Percentiles rank a stretch among this genome's conserved stretches.
Conservation (phyloP, 352 stramenopile genomes). For the Thalassiosira mediterranea region DNA sequence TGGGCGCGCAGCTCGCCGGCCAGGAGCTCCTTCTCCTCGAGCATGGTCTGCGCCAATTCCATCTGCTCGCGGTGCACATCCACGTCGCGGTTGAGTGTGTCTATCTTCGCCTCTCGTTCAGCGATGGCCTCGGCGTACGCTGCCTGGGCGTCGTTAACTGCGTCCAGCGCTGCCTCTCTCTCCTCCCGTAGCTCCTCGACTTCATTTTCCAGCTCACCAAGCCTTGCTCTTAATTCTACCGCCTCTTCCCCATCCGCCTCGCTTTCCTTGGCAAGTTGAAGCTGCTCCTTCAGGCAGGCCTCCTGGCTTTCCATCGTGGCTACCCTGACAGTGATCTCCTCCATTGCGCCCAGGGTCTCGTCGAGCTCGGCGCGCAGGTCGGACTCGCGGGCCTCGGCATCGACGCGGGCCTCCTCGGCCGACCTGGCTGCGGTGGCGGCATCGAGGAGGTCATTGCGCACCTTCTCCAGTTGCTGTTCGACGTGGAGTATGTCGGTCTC, state of each 20-base stretch:
- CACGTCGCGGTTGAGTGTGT: conserved; percentile 43
- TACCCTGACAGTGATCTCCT: conserved; percentile 27
- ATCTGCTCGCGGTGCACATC: conserved; percentile 50
- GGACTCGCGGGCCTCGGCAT: conserved; percentile 30
- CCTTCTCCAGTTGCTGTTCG: conserved; percentile 48
- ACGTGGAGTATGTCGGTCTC: conserved; percentile 42
- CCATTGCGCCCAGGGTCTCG: conserved; percentile 20
- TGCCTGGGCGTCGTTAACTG: conserved; percentile 11
- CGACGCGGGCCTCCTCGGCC: conserved; percentile 45
- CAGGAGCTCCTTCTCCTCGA: conserved; percentile 49
- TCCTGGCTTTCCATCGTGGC: conserved; percentile 33
- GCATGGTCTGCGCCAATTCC: conserved; percentile 43
- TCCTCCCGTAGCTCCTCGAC: conserved; percentile 21
- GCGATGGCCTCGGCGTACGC: conserved; percentile 24
- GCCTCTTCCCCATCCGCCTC: conserved; percentile 11
- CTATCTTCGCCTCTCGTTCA: conserved; percentile 32
- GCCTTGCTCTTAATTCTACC: conserved; percentile 13
- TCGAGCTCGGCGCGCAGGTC: conserved; percentile 26
- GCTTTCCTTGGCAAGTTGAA: background rate
- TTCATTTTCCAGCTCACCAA: conserved; percentile 41
- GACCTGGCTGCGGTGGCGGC: conserved; percentile 39
- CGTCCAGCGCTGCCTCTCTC: conserved; percentile 16
- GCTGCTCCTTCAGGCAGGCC: conserved; percentile 22
- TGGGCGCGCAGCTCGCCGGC: conserved; percentile 29
- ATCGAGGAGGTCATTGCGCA: conserved; percentile 51